These are phyloP conservation scores for Nakazawaea ambrosiae DNA, from an alignment of 805 yeast species.

Conservation along the genomic window DNA sequence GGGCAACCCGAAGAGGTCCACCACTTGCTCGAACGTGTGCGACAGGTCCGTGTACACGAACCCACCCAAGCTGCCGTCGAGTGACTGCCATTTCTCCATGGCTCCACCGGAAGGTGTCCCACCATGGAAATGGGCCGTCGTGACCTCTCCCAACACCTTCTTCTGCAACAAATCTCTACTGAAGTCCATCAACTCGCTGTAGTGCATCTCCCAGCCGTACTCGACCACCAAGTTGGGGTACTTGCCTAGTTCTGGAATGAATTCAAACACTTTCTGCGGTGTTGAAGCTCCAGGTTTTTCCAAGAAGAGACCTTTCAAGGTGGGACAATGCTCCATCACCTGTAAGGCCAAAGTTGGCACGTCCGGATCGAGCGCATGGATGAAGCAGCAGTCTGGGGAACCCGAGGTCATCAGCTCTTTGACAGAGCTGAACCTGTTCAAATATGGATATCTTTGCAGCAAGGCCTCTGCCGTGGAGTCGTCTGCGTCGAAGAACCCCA, in stretches of 20 bases:
- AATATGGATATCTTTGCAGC: neutral
- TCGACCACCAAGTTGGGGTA: conserved; percentile 7
- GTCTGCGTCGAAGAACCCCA: conserved; percentile 7
- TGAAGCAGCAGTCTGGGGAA: conserved; percentile 1
- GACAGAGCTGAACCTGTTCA: conserved; percentile 1
- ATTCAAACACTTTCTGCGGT: conserved; percentile 1
- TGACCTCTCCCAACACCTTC: conserved; percentile 4
- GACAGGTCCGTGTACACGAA: conserved; percentile 8
- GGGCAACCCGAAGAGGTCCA: conserved; percentile 8
- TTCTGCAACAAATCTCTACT: neutral
- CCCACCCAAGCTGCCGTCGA: conserved; percentile 7
- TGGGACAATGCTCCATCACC: neutral
- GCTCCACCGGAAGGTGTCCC: conserved; percentile 10
- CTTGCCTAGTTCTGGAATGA: neutral
- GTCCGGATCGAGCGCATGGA: conserved; percentile 8
- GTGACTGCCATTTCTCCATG: conserved; percentile 9
- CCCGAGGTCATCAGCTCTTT: neutral
- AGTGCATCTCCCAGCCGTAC: conserved; percentile 11
- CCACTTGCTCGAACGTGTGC: conserved; percentile 9
- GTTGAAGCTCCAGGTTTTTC: conserved; percentile 8
- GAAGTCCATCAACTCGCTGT: conserved; percentile 7
- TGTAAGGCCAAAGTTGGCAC: conserved; percentile 4
- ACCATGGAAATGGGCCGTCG: conserved; percentile 8
- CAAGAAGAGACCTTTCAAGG: conserved; percentile 5
- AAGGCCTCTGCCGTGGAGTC: neutral